Percentiles rank a stretch among this genome's conserved stretches.
Evolutionary conservation across 75 land plant species (phyloP).

Genomic region (Selaginella tamariscina): DNA sequence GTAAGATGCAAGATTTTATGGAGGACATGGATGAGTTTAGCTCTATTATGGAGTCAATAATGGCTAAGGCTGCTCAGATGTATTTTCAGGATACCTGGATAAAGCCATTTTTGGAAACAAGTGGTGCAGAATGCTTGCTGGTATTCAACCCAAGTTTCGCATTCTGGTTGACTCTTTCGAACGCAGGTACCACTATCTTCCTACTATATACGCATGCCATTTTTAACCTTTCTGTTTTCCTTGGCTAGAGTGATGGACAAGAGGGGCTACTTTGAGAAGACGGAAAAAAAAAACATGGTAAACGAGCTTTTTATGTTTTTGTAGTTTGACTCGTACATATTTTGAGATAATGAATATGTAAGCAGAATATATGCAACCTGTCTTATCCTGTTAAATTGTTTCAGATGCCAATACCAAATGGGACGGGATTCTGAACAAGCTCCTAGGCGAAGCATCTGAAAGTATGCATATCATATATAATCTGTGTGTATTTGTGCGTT

Average conservation of each 20-base stretch:
- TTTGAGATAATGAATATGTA: too few relatives aligned
- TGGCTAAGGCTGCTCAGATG: conserved; percentile 67
- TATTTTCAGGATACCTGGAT: conserved; percentile 55
- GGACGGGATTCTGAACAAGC: too few relatives aligned
- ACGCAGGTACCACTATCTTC: conserved; percentile 26
- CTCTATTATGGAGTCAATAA: conserved; percentile 47
- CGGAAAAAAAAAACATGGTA: too few relatives aligned
- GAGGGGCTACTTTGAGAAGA: too few relatives aligned
- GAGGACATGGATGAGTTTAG: conserved; percentile 67
- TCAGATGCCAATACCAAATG: background rate
- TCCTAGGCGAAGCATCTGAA: too few relatives aligned
- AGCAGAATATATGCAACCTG: background rate
- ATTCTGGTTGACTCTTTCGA: conserved; percentile 51
- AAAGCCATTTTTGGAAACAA: conserved; percentile 53
- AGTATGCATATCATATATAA: too few relatives aligned
- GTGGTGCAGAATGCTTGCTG: conserved; percentile 68
- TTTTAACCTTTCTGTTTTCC: too few relatives aligned
- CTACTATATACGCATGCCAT: too few relatives aligned
- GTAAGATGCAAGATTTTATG: conserved; percentile 65
- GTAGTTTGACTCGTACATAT: too few relatives aligned
- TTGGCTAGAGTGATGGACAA: too few relatives aligned
- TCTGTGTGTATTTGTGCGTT: too few relatives aligned
- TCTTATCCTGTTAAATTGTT: background rate
- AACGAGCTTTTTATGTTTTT: too few relatives aligned
- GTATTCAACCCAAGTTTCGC: conserved; percentile 76